Conservation (phyloP, 768 basidiomycete species). For the Boletales sp. region DNA sequence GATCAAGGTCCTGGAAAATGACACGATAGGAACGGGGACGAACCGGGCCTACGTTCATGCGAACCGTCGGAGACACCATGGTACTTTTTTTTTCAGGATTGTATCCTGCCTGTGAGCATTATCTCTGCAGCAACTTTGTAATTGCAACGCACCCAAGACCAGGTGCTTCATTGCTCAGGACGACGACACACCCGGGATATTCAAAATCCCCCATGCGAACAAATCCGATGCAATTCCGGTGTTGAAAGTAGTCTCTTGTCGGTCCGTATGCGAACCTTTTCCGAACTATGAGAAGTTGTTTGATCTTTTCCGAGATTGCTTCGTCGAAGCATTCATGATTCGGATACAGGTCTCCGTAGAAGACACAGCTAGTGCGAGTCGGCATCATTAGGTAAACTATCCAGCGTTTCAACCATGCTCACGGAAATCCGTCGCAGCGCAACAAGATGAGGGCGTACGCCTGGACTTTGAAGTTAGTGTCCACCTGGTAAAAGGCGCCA, state of each 20-base stretch:
- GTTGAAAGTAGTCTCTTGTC: conserved; percentile 55
- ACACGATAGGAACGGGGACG: conserved; percentile 23
- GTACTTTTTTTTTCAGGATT: not conserved
- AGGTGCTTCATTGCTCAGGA: conserved; percentile 55
- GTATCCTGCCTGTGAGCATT: not conserved
- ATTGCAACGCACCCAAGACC: conserved; percentile 13
- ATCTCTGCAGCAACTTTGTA: not conserved
- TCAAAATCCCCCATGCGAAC: conserved; percentile 57
- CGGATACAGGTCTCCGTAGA: conserved; percentile 80
- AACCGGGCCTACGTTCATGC: conserved; percentile 67
- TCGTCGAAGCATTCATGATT: conserved; percentile 65
- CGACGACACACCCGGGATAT: conserved; percentile 63
- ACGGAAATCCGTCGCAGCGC: conserved; percentile 71
- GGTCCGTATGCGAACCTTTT: conserved; percentile 65
- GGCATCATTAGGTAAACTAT: not conserved
- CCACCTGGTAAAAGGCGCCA: conserved; percentile 46
- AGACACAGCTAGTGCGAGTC: conserved; percentile 60
- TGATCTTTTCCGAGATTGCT: conserved; percentile 47
- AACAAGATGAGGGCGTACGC: conserved; percentile 81
- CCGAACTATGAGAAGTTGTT: conserved; percentile 55
- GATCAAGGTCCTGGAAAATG: not conserved
- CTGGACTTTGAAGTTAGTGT: conserved; percentile 67
- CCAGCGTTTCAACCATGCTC: conserved; percentile 24
- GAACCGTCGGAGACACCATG: conserved; percentile 31
- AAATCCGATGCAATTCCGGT: conserved; percentile 71